phyloP scores from a whole-genome alignment of 176 grass and related monocot genomes.

The Lolium rigidum region DNA sequence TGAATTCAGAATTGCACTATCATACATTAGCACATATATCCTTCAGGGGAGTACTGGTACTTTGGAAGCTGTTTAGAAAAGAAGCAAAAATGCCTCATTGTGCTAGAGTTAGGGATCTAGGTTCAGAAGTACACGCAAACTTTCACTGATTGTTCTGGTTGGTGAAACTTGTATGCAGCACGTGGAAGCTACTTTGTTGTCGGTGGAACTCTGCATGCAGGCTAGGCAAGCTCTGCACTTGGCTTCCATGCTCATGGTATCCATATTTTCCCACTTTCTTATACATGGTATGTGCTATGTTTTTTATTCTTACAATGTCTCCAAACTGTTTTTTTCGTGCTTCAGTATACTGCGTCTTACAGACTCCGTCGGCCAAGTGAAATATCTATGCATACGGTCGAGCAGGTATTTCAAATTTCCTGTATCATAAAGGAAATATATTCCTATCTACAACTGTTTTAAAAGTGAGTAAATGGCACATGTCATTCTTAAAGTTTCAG shows the following conservation, averaged over 20 bases:
- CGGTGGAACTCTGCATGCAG: neutral
- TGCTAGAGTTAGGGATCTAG: neutral
- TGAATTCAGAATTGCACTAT: neutral
- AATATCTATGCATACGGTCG: neutral
- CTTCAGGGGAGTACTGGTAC: neutral
- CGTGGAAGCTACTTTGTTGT: neutral
- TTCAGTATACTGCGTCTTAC: neutral
- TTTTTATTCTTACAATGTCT: neutral
- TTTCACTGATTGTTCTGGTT: neutral
- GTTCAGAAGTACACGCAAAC: neutral
- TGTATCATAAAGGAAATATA: neutral
- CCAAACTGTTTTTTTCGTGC: neutral
- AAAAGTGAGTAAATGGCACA: neutral
- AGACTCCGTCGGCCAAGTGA: neutral
- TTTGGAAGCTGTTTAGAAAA: neutral
- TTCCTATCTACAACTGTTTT: neutral
- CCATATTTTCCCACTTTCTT: neutral
- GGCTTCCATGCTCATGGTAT: neutral
- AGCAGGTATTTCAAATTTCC: neutral
- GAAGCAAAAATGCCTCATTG: neutral
- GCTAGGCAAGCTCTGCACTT: neutral
- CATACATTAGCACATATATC: neutral
- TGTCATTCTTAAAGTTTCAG: neutral
- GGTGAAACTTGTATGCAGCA: slow-evolving; percentile 17
- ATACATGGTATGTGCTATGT: neutral